Percentiles rank a stretch among this genome's conserved stretches.
These are phyloP conservation scores for Rhododendron williamsianum DNA, from an alignment of 148 eudicot genomes.

Conservation along the genomic window DNA sequence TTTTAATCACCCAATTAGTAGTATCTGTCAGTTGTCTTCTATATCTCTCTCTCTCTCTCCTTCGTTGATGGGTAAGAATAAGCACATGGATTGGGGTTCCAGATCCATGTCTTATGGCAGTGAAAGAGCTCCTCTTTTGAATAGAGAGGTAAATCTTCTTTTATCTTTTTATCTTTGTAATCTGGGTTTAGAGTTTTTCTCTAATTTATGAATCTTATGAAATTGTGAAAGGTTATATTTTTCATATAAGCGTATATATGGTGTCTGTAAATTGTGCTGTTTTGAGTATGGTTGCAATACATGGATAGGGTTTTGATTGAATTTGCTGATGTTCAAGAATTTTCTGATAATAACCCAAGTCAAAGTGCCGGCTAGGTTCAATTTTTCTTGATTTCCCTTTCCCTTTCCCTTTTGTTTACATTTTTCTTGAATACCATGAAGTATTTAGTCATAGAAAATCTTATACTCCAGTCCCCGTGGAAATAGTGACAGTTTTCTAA, in stretches of 20 bases:
- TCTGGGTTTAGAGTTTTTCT: neutral
- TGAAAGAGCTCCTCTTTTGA: slow-evolving; percentile 17
- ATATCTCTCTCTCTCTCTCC: neutral
- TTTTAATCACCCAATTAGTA: neutral
- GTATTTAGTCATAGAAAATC: neutral
- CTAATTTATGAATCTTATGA: neutral
- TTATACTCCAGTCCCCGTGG: too few relatives aligned
- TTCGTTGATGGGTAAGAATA: slow-evolving; percentile 11
- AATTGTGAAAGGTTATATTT: neutral
- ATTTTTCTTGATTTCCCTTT: neutral
- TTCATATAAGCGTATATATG: neutral
- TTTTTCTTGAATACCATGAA: neutral
- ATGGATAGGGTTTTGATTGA: neutral
- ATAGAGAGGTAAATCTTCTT: slow-evolving; percentile 9
- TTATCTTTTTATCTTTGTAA: neutral
- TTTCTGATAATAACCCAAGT: neutral
- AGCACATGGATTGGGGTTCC: slow-evolving; percentile 11
- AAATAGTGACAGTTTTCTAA: too few relatives aligned
- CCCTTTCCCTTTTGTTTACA: neutral
- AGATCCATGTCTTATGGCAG: slow-evolving; percentile 18
- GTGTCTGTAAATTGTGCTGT: neutral
- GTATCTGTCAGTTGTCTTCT: neutral
- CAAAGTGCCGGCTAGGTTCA: neutral
- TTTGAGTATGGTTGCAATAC: neutral
- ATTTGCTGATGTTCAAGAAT: neutral